Percentiles rank a stretch among this genome's conserved stretches.
phyloP scores from a whole-genome alignment of 768 basidiomycete species.

The Tylopilus vinaceipallidus region DNA sequence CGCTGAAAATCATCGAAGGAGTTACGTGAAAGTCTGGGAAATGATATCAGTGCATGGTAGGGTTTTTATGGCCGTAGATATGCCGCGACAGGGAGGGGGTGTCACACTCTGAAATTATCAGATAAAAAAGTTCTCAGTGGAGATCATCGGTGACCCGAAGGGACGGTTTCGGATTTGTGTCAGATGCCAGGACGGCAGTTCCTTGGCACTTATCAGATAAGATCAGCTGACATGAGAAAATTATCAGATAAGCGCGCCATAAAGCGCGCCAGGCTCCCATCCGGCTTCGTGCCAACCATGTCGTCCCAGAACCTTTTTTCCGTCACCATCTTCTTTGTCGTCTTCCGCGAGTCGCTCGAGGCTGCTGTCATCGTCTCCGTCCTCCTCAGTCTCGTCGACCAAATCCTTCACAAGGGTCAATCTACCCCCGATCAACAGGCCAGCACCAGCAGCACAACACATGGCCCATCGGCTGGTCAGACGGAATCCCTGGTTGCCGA shows the following conservation, averaged over 20 bases:
- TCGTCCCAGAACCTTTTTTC: conserved; percentile 68
- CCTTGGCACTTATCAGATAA: background rate
- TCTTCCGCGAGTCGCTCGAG: conserved; percentile 93
- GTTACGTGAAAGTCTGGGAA: background rate
- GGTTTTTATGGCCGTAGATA: no score
- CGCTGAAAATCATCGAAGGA: background rate
- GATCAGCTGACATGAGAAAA: background rate
- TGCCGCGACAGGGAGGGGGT: no score
- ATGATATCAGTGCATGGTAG: background rate
- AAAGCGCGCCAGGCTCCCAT: background rate
- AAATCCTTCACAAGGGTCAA: conserved; percentile 51
- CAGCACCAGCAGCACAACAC: background rate
- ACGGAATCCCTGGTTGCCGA: conserved; percentile 7
- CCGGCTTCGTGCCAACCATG: background rate
- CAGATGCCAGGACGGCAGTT: no score
- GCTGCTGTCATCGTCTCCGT: conserved; percentile 91
- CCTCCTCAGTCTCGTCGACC: conserved; percentile 87
- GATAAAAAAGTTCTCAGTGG: conserved; percentile 1
- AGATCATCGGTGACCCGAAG: no score
- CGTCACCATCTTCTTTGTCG: conserved; percentile 93
- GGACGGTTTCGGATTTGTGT: no score
- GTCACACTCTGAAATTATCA: background rate
- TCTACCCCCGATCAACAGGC: background rate
- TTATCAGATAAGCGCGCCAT: conserved; percentile 6
- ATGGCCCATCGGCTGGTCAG: background rate